phyloP scores from a whole-genome alignment of 2,329 filamentous ascomycete species.

The Diaporthe sp. region DNA sequence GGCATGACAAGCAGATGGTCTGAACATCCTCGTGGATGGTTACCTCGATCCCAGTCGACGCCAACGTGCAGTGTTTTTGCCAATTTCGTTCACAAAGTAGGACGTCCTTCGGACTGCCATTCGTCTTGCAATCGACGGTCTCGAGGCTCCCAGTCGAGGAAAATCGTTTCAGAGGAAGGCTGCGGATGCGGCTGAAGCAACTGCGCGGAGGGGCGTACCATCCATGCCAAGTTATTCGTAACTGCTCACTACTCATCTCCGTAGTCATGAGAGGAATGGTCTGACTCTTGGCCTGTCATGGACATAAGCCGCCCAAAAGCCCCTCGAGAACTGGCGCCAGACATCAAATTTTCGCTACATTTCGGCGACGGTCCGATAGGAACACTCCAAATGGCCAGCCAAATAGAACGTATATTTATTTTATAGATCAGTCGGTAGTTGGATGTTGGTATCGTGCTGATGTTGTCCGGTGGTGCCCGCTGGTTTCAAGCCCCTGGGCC shows the following conservation, averaged over 20 bases:
- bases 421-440: background rate
- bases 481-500: constrained; percentile 5
- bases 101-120: background rate
- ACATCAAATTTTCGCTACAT: constrained; percentile 17
- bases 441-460: background rate
- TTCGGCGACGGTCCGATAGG: constrained; percentile 27
- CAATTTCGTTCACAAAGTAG: background rate
- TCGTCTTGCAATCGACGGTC: too few relatives aligned
- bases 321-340: constrained; percentile 18
- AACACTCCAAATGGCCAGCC: background rate
- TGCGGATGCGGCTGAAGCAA: constrained; percentile 6
- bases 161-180: background rate
- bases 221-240: constrained; percentile 13
- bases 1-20: background rate
- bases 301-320: constrained; percentile 1
- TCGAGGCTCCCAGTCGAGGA: background rate
- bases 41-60: background rate
- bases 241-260: constrained; percentile 25
- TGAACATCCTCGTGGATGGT: too few relatives aligned
- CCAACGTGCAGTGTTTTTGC: background rate
- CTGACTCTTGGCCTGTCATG: constrained; percentile 18
- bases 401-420: background rate
- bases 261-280: constrained; percentile 39
- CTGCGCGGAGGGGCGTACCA: background rate
- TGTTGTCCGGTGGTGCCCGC: background rate